phyloP scores from a whole-genome alignment of 1,284 basidiomycete genomes.

The Pholiota adiposa region DNA sequence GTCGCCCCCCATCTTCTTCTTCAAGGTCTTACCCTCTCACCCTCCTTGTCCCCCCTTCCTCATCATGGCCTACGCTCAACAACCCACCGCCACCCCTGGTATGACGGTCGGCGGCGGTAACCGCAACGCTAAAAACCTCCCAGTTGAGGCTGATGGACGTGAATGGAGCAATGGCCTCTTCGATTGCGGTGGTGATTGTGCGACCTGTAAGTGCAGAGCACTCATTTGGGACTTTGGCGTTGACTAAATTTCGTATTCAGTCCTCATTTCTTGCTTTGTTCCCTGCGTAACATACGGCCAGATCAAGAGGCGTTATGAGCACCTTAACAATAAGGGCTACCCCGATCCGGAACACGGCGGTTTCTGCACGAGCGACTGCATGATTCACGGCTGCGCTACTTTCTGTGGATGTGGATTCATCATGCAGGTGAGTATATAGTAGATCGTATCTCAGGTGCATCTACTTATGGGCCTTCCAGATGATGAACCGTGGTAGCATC shows the following conservation, averaged over 20 bases:
- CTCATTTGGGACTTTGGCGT: not conserved
- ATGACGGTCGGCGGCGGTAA: constrained; percentile 39
- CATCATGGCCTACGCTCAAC: constrained; percentile 22
- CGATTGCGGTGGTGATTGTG: constrained; percentile 39
- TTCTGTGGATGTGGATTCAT: constrained; percentile 42
- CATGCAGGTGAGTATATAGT: constrained; percentile 41
- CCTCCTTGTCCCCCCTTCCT: not conserved
- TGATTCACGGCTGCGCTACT: constrained; percentile 27
- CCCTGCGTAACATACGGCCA: constrained; percentile 44
- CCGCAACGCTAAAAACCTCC: constrained; percentile 46
- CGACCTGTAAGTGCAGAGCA: constrained; percentile 40
- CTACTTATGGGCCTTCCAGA: constrained; percentile 29
- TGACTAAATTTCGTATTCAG: constrained; percentile 19
- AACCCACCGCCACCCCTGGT: constrained; percentile 25
- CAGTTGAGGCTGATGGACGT: constrained; percentile 43
- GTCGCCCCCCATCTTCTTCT: not conserved
- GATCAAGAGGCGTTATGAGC: constrained; percentile 40
- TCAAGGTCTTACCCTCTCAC: not conserved
- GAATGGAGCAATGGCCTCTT: constrained; percentile 51
- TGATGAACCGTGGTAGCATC: constrained; percentile 41
- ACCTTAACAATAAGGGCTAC: constrained; percentile 35
- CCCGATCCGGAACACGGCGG: constrained; percentile 36
- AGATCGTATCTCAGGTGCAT: not conserved
- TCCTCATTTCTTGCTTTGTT: constrained; percentile 34
- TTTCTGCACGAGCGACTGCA: constrained; percentile 26